Base-by-base conservation (phyloP, 208 protist genomes). In the Wallacemonas collosoma region DNA sequence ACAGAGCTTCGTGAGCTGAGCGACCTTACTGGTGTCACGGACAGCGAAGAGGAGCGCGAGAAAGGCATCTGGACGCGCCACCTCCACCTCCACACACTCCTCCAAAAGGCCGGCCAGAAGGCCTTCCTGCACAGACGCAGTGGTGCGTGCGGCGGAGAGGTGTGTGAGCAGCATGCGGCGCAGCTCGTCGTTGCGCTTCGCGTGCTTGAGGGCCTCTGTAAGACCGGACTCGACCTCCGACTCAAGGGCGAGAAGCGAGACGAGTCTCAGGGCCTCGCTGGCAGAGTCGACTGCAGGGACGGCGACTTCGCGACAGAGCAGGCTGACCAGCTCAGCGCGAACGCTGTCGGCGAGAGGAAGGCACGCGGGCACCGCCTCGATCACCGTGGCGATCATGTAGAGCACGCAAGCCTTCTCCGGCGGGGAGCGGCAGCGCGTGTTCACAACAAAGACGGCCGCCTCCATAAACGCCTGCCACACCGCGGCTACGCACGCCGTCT, bases 31-130 rank as follows among this genome's bases (percentile, higher is more conserved):
- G 48, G 56, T 41, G 71, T 61, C 14, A 72, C 67, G 26, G 47
- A 80, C 72, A 55, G 70, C 61, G 65, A 94, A 86, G 38, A 68
- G 64, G 39, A 97, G 84, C 11, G 81, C 80, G 15, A 97, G 79
- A 70, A 93, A 97, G 14, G 93, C 93, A 58, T 93, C 88, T n/a
- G 93, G 87, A 14, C 93, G 88, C 12, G 71, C 77, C 66, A 93
- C 87, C 53, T 93, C 79, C 56, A 93, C 81, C 73, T 93, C 87
- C 38, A 76, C 82, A 80, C 93, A 97, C 61, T 89, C 80, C 63
- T 76, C 73, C 58, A 95, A 72, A 15, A 97, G 71, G 35, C 77
- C 77, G 40, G 65, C 66, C 1, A 79, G 60, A 36, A 95, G 78
- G 11, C 48, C 65, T n/a, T 14, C 44, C 50, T 80, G 75, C 50